Conservation (phyloP, 140 eudicot genomes). For the Cichorium intybus region DNA sequence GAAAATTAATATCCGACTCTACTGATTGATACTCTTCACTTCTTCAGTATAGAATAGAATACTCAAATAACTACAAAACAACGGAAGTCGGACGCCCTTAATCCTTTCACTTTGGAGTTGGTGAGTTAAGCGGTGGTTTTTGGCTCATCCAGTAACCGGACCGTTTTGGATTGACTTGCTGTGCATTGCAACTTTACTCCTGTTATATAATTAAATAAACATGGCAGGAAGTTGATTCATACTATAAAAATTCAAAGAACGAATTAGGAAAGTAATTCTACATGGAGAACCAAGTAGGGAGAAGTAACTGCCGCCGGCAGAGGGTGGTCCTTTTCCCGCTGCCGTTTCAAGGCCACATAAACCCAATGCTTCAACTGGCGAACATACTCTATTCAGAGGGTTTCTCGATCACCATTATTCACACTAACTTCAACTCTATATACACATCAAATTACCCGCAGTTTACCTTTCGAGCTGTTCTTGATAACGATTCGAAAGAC, state of each 20-base stretch:
- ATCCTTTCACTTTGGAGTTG: not conserved
- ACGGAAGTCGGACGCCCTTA: not conserved
- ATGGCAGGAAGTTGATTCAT: no score
- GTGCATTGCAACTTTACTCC: no score
- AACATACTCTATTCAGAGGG: constrained; percentile 56
- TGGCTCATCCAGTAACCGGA: not conserved
- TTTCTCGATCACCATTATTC: constrained; percentile 54
- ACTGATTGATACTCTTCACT: no score
- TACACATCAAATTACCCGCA: constrained; percentile 47
- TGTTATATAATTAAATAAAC: no score
- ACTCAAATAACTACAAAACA: no score
- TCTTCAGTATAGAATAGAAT: no score
- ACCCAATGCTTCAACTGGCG: constrained; percentile 72
- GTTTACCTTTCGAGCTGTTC: constrained; percentile 40
- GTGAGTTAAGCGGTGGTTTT: not conserved
- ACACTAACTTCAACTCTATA: constrained; percentile 48
- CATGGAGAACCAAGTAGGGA: constrained; percentile 8
- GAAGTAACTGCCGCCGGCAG: constrained; percentile 6
- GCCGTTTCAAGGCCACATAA: constrained; percentile 71
- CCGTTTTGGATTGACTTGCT: no score
- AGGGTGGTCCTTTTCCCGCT: constrained; percentile 46
- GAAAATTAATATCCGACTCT: no score
- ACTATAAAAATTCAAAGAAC: no score
- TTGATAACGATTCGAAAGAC: constrained; percentile 20
- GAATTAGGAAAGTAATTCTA: not conserved